Percentiles rank a stretch among this genome's conserved stretches.
phyloP scores from a whole-genome alignment of 345 rosid species.

The Microcos paniculata region DNA sequence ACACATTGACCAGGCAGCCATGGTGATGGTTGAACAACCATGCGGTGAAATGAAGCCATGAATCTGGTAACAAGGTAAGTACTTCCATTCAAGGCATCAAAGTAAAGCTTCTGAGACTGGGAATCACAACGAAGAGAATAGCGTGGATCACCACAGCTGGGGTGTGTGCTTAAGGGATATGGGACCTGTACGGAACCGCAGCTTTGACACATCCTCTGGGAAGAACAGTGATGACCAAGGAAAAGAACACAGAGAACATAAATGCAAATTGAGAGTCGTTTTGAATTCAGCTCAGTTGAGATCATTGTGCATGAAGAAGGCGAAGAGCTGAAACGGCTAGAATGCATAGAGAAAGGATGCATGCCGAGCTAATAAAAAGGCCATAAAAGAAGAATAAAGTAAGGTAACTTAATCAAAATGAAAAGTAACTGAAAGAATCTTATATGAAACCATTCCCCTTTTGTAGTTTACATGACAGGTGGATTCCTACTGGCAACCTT shows the following conservation, averaged over 20 bases:
- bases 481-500: conserved; percentile 21
- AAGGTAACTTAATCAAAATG: conserved; percentile 6
- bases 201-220: conserved; percentile 45
- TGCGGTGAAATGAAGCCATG: conserved; percentile 35
- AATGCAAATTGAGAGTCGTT: background rate
- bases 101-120: conserved; percentile 40
- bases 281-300: conserved; percentile 1
- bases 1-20: conserved; percentile 41
- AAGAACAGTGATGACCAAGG: conserved; percentile 16
- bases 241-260: conserved; percentile 14
- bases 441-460: background rate
- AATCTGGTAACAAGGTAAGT: conserved; percentile 50
- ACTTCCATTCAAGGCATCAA: conserved; percentile 47
- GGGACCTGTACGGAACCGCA: conserved; percentile 50
- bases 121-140: conserved; percentile 50
- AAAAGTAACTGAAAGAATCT: conserved; percentile 33
- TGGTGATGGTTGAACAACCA: conserved; percentile 52
- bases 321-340: conserved; percentile 8
- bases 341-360: conserved; percentile 8
- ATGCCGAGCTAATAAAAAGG: conserved; percentile 28
- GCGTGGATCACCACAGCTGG: conserved; percentile 49
- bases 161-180: conserved; percentile 59
- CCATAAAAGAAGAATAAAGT: conserved; percentile 31
- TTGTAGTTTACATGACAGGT: conserved; percentile 25
- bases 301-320: conserved; percentile 25